Evolutionary conservation across 805 yeast species (phyloP), one percentile per base, ranked within the genome.

Genomic region (Cyberlindnera misumaiensis): DNA sequence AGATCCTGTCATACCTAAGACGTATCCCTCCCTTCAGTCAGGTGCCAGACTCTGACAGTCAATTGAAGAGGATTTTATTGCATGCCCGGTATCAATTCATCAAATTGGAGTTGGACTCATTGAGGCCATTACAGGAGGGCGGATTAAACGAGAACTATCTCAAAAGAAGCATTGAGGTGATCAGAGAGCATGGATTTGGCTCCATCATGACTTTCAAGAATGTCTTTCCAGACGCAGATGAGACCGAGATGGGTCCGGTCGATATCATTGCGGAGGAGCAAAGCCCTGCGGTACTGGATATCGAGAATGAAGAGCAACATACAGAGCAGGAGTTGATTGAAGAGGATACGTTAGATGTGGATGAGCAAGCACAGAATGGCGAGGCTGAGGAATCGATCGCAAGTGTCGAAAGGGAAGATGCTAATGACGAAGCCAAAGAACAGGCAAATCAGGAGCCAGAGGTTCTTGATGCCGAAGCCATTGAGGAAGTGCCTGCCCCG

Each of bases 121-220:
- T 81, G 40, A 53, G 52, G 15, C 88, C 87, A 1, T 64, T 83
- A 36, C 65, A 70, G 38, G 66, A 71, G 34, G 67, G 71, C 38
- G 72, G 71, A 35, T 61, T 75, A 4, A 60, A 65, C 29, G 76
- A 77, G 40, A 74, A 79, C 35, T 84, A 77, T 52, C 63, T 89
- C 40, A 88, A 87, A 49, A 67, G 95, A 46, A 81, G 76, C 48
- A 72, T 90, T 28, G 97, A 93, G 57, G 76, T 85, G 4, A 76
- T 86, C 41, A 71, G 98, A 55, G 97, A 89, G 56, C 83, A 76
- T 49, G 76, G 86, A 13, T 83, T 81, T 58, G 82, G 80, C 20
- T 77, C 93, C 0, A 65, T 86, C 3, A 73, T 83, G 40, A 75
- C 80, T 2, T 82, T 71, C 56, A 72, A 70, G 42, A 74, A 85